Conservation (phyloP, 1,139 yeast species). For the Yamadazyma buinensis region DNA sequence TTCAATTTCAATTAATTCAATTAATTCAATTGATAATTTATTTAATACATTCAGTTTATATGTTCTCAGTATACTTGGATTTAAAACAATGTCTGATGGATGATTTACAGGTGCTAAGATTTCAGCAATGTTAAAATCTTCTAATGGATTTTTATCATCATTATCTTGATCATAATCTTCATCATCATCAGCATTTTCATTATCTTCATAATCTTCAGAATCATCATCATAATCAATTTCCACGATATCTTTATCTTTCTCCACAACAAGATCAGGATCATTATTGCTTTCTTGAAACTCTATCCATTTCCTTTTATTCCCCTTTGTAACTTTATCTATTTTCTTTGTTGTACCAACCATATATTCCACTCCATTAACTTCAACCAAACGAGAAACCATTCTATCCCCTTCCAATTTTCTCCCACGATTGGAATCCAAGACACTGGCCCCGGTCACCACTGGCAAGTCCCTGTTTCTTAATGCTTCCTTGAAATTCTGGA, state of each 20-base stretch:
- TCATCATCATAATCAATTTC: slow-evolving; percentile 23
- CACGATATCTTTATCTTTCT: slow-evolving; percentile 13
- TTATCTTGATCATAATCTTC: slow-evolving; percentile 23
- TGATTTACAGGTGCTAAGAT: slow-evolving; percentile 74
- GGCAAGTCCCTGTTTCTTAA: slow-evolving; percentile 17
- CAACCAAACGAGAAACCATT: slow-evolving; percentile 35
- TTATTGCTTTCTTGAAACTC: slow-evolving; percentile 20
- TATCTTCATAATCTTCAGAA: slow-evolving; percentile 20
- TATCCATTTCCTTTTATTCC: slow-evolving; percentile 38
- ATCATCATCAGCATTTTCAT: slow-evolving; percentile 19
- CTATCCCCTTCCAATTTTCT: slow-evolving; percentile 25
- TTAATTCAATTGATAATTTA: slow-evolving; percentile 65
- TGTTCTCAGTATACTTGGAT: slow-evolving; percentile 66
- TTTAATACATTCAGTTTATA: slow-evolving; percentile 49
- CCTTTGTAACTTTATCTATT: slow-evolving; percentile 24
- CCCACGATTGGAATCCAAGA: slow-evolving; percentile 34
- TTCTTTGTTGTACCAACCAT: slow-evolving; percentile 36
- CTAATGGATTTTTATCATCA: slow-evolving; percentile 32
- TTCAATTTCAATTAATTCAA: slow-evolving; percentile 75
- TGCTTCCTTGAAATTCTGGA: slow-evolving; percentile 38
- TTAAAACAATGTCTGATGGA: slow-evolving; percentile 74
- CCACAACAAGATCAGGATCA: slow-evolving; percentile 10
- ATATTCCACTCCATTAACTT: slow-evolving; percentile 39
- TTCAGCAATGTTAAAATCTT: slow-evolving; percentile 42
- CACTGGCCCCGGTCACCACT: slow-evolving; percentile 9